Evolutionary conservation across 192 early-diverging fungal genomes (phyloP).

Genomic region (Backusella australiensis): DNA sequence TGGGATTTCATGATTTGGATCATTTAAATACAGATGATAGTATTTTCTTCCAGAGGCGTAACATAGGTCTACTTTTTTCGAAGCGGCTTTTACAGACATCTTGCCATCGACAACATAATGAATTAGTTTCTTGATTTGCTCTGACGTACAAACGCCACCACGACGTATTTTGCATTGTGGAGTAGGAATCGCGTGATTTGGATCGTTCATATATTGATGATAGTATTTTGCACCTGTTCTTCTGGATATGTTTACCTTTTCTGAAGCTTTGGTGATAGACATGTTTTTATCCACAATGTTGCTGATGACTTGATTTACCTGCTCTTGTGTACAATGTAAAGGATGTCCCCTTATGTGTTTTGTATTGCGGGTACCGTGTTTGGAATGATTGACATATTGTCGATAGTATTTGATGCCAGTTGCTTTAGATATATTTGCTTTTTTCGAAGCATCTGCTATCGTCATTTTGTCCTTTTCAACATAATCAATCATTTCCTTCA

Average conservation of each 20-base stretch:
- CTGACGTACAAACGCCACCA: background rate
- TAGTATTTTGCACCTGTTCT: background rate
- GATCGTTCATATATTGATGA: background rate
- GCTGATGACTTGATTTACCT: background rate
- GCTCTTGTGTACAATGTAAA: too few species aligned
- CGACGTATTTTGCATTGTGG: background rate
- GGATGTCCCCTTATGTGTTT: background rate
- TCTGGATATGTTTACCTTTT: background rate
- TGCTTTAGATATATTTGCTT: too few species aligned
- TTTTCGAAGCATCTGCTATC: too few species aligned
- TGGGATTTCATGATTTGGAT: background rate
- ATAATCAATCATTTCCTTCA: too few species aligned
- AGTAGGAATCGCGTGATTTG: background rate
- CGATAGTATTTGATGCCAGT: too few species aligned
- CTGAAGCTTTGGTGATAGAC: background rate
- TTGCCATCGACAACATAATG: background rate
- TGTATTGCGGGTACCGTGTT: too few species aligned
- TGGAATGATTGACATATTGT: too few species aligned
- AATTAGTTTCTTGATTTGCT: background rate
- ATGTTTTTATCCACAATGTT: background rate
- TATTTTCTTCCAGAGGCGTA: background rate
- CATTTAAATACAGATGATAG: background rate
- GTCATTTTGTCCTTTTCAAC: too few species aligned
- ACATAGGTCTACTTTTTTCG: background rate
- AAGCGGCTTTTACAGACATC: background rate